Percentiles rank a stretch among this genome's conserved stretches.
phyloP scores from a whole-genome alignment of 441 rosid genomes.

The Daphne laureola region DNA sequence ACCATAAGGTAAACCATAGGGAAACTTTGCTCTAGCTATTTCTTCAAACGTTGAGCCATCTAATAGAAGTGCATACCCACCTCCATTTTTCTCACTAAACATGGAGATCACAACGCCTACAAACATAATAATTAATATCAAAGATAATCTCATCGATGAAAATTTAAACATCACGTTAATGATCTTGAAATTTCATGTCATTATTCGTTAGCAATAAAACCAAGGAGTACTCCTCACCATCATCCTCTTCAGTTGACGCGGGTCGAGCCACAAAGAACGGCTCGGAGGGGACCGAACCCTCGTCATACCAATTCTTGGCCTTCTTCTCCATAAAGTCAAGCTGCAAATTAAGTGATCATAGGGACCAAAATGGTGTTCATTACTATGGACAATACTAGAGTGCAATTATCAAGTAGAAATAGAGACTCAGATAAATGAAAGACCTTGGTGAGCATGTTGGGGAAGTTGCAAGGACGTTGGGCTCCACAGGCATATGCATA shows the following conservation, averaged over 20 bases:
- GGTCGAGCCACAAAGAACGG: conserved; percentile 91
- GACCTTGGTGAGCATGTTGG: conserved; percentile 93
- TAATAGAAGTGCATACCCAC: conserved; percentile 65
- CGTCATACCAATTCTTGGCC: conserved; percentile 80
- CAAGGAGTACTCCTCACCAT: conserved; percentile 39
- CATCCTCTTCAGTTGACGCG: conserved; percentile 79
- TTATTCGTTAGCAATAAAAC: background rate
- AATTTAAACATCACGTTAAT: too few species aligned
- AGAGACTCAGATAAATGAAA: background rate
- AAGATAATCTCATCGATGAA: too few species aligned
- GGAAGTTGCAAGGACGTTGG: conserved; percentile 86
- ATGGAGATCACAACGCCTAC: conserved; percentile 82
- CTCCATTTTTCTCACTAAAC: conserved; percentile 76
- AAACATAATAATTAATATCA: background rate
- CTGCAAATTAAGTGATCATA: conserved; percentile 21
- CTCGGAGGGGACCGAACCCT: conserved; percentile 85
- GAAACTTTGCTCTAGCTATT: conserved; percentile 84
- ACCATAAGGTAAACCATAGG: conserved; percentile 91
- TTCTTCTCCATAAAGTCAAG: conserved; percentile 64
- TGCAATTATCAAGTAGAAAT: background rate
- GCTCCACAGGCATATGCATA: conserved; percentile 95
- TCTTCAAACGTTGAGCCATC: conserved; percentile 84
- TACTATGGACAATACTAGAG: too few species aligned
- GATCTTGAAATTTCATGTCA: too few species aligned
- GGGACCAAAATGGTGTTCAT: background rate